Percentiles rank a stretch among this genome's conserved stretches.
Conservation (phyloP, 106 monocot genomes). For the Amphibolis antarctica region DNA sequence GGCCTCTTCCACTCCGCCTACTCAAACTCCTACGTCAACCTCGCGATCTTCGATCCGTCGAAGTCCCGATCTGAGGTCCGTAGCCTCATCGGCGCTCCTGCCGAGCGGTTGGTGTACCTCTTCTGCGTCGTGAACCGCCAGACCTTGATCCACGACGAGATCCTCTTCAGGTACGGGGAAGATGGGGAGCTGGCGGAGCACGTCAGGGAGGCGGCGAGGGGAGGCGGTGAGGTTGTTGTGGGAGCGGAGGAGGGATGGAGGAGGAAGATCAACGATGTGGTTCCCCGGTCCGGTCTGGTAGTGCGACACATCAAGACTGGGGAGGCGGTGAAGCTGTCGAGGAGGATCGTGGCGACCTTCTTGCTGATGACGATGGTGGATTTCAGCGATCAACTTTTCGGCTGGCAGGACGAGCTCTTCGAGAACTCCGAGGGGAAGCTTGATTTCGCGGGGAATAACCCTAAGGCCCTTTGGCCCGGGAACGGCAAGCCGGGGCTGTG, state of each 20-base stretch:
- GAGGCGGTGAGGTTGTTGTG: slow-evolving; percentile 13
- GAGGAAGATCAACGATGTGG: slow-evolving; percentile 26
- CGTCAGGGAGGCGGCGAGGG: slow-evolving; percentile 18
- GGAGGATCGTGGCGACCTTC: slow-evolving; percentile 50
- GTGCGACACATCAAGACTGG: slow-evolving; percentile 61
- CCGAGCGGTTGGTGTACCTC: slow-evolving; percentile 79
- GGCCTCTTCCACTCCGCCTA: slow-evolving; percentile 96
- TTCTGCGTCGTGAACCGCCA: slow-evolving; percentile 87
- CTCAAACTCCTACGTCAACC: slow-evolving; percentile 99
- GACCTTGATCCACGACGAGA: slow-evolving; percentile 59
- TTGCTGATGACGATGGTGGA: slow-evolving; percentile 75
- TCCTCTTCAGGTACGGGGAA: slow-evolving; percentile 55
- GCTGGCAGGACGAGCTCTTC: slow-evolving; percentile 64
- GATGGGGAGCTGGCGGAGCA: slow-evolving; percentile 45
- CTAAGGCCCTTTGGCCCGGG: slow-evolving; percentile 57
- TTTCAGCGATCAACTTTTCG: slow-evolving; percentile 65
- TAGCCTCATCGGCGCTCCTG: slow-evolving; percentile 31
- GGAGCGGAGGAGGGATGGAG: slow-evolving; percentile 36
- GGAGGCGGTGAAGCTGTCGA: slow-evolving; percentile 49
- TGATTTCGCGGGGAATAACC: slow-evolving; percentile 42
- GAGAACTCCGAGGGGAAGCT: slow-evolving; percentile 43
- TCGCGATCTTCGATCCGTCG: slow-evolving; percentile 81
- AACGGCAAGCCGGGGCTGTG: slow-evolving; percentile 58
- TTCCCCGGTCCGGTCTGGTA: slow-evolving; percentile 38
- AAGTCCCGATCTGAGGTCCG: slow-evolving; percentile 37